Base-by-base conservation (phyloP, 2,329 filamentous ascomycete species). In the Elsinoe ampelina region DNA sequence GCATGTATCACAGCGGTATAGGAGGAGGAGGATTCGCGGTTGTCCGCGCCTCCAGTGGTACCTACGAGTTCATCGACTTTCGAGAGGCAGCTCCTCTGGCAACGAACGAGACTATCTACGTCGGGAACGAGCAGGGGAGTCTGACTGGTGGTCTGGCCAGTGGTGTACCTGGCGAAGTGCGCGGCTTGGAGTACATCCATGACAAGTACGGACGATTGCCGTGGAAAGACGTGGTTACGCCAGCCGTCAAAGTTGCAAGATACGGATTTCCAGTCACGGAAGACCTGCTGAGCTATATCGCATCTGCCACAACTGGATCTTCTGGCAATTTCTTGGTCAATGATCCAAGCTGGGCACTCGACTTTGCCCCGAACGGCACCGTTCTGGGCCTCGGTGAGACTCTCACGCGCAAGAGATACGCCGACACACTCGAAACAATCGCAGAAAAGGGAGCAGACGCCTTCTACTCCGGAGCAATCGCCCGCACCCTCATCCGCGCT, bases 21-120 rank as follows among this genome's bases (percentile, higher is more conserved):
- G 91, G 88, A 17, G 92, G 92, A 5, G 92, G 92, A 39, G 92
- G 92, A 1, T 97, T 97, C 72, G 87, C 90, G 79, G 77, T 95
- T 4, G 81, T 95, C 4, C 83, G 88, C 48, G 78, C 82, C 34
- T 73, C 81, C 13, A 76, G 88, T 58, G 89, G 89, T n/a, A 75
- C 76, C 15, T 95, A 91, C 67, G 89, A 95, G 66, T 84, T 85
- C 58, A 83, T 97, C 63, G 92, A 97, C 71, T 97, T 95, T 67
- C 80, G 92, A 47, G 92, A 97, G 70, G 83, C 86, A 0, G 92
- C 92, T 0, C 92, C 92, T 0, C 86, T 85, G 0, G 87, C 88
- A 61, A 75, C 79, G 1, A 70, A 77, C 1, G 82, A 79, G 1
- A 90, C 87, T 56, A 74, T 92, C 1, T 75, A 75, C 26, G 87